Percentiles rank a stretch among this genome's conserved stretches.
Evolutionary conservation across 441 rosid genomes (phyloP).

Genomic region (Geranium incanum): DNA sequence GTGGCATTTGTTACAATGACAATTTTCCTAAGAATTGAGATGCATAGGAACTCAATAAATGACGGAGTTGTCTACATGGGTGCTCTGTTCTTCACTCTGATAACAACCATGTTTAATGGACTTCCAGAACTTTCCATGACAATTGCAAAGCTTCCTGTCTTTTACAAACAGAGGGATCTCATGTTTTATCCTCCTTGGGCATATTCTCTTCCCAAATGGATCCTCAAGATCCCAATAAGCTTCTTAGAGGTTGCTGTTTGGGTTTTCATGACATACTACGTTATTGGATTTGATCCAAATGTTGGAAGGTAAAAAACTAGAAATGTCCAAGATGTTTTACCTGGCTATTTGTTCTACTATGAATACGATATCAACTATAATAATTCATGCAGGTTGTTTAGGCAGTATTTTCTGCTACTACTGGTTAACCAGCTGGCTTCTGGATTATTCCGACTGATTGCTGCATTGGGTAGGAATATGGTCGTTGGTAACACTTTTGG

Average conservation of each 20-base stretch:
- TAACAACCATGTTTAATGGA: conserved; percentile 59
- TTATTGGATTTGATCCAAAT: conserved; percentile 65
- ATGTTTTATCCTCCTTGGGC: conserved; percentile 70
- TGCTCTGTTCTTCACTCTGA: conserved; percentile 45
- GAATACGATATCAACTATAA: neutral
- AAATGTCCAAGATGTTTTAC: too few species aligned
- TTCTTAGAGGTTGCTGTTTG: conserved; percentile 57
- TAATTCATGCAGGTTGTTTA: conserved; percentile 53
- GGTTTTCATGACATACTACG: conserved; percentile 62
- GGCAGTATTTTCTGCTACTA: conserved; percentile 49
- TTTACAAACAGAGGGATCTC: conserved; percentile 73
- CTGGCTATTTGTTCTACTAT: neutral
- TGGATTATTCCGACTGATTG: conserved; percentile 51
- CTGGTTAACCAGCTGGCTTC: conserved; percentile 60
- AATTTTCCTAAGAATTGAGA: conserved; percentile 52
- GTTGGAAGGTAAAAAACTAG: conserved; percentile 39
- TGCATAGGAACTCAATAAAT: conserved; percentile 31
- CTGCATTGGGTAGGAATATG: conserved; percentile 54
- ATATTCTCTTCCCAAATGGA: conserved; percentile 61
- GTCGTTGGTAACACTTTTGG: conserved; percentile 68
- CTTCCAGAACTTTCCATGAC: conserved; percentile 64
- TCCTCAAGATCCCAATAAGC: conserved; percentile 60
- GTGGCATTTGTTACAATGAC: conserved; percentile 47
- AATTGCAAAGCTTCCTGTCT: conserved; percentile 66
- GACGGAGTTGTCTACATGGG: conserved; percentile 61